Evolutionary conservation across 1,284 basidiomycete genomes (phyloP), one percentile per base, ranked within the genome.

Genomic region (Stygiomarasmius scandens): DNA sequence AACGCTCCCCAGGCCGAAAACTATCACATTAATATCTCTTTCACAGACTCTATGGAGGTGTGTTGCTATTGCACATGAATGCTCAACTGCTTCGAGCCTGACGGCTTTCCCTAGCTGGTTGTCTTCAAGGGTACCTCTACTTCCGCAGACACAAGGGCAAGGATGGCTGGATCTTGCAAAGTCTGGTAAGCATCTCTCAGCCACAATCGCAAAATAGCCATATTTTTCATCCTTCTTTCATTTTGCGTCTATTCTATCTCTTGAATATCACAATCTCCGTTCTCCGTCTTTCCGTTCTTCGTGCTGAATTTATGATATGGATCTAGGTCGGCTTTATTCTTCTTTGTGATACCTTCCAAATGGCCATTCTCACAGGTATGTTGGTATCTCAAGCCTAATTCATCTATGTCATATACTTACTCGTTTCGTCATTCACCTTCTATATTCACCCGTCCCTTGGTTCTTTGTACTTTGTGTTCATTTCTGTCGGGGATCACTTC

Each of bases 81-180:
- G n/a, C n/a, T n/a, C n/a, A n/a, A n/a, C n/a, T n/a, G n/a, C n/a
- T 41, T 32, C 29, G 29, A 6, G 16, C 16, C 38, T 41, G 38
- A 41, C 38, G 38, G 4, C n/a, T 19, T 16, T 44, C 19, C 20
- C 20, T 27, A 58, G 56, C 47, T n/a, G 56, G 56, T n/a, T 58
- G 56, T 36, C 41, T 58, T 24, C 56, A 58, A 53, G 52, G 45
- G 23, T 58, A 38, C n/a, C 41, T 53, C 24, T 58, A 58, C 38
- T 58, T 34, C 38, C 56, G 56, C 12, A 58, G 54, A 34, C 53
- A 54, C 24, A 20, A 44, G 22, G n/a, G 46, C 8, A 25, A 25
- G 10, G 56, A 58, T 36, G 44, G 49, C 34, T 58, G 49, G 56
- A 48, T 38, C 16, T 41, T 58, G 6, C 43, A 53, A 24, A n/a